Conservation (phyloP, 305 asterid species). For the Solanum hybrid region DNA sequence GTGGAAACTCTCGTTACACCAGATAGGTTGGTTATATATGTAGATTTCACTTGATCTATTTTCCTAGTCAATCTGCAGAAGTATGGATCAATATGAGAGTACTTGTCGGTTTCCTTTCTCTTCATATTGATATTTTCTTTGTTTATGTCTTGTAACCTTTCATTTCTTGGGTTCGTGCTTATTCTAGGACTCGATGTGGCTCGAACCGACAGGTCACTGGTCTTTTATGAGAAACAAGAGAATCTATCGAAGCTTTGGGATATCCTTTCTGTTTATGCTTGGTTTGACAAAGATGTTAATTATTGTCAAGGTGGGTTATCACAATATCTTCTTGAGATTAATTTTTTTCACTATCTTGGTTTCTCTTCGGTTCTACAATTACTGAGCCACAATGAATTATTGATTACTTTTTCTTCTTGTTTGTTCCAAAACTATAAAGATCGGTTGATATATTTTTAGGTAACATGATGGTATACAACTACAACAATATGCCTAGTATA, state of each 20-base stretch:
- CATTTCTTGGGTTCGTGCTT: conserved; percentile 8
- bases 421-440: conserved; percentile 6
- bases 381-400: neutral
- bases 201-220: conserved; percentile 82
- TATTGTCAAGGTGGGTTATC: conserved; percentile 79
- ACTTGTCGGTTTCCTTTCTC: neutral
- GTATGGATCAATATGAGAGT: neutral
- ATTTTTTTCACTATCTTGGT: neutral
- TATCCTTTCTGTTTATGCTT: conserved; percentile 72
- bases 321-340: neutral
- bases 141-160: conserved; percentile 2
- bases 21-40: conserved; percentile 52
- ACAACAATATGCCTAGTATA: neutral
- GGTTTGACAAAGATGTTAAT: conserved; percentile 89
- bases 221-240: conserved; percentile 74
- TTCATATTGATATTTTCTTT: neutral
- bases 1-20: conserved; percentile 88
- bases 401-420: neutral
- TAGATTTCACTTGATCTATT: neutral
- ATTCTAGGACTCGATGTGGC: conserved; percentile 79
- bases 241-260: conserved; percentile 91
- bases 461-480: neutral
- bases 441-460: neutral
- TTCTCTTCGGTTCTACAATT: neutral
- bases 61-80: neutral